Evolutionary conservation across 768 basidiomycete species (phyloP).

Genomic region (Leccinum rimulosum): DNA sequence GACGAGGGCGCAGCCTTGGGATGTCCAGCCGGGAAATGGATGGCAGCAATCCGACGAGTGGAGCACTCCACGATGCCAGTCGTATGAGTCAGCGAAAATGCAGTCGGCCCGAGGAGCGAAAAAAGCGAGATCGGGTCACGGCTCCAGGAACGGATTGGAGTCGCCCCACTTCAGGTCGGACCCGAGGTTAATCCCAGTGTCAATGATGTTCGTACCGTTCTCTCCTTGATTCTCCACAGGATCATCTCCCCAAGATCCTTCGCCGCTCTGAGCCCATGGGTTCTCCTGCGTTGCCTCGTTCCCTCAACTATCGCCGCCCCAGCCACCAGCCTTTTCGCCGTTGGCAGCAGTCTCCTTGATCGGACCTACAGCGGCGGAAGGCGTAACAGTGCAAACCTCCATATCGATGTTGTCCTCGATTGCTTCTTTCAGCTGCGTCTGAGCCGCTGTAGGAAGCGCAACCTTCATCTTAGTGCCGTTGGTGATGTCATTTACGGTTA

Average conservation of each 20-base stretch:
- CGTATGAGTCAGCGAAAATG: conserved; percentile 58
- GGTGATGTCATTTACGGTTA: conserved; percentile 17
- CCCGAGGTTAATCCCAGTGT: not conserved
- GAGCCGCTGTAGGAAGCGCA: conserved; percentile 22
- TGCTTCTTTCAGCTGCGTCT: conserved; percentile 26
- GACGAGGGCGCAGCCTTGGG: conserved; percentile 2
- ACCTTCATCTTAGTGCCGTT: conserved; percentile 15
- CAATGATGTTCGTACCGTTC: not conserved
- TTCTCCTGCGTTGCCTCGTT: conserved; percentile 1
- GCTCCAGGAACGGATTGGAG: conserved; percentile 24
- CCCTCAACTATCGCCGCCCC: conserved; percentile 12
- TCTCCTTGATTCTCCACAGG: conserved; percentile 10
- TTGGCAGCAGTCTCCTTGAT: not conserved
- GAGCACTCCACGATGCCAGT: conserved; percentile 67
- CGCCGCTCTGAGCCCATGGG: conserved; percentile 11
- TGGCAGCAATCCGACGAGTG: conserved; percentile 52
- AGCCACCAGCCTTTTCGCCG: not conserved
- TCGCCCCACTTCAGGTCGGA: conserved; percentile 14
- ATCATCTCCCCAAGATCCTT: conserved; percentile 3
- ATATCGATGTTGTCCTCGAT: conserved; percentile 27
- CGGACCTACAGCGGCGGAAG: not conserved
- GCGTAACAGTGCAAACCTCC: conserved; percentile 12
- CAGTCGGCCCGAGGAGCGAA: conserved; percentile 51
- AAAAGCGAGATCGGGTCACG: conserved; percentile 29
- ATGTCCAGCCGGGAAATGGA: conserved; percentile 39